phyloP scores from a whole-genome alignment of 306 rosid genomes.

The Prunus dulcis region DNA sequence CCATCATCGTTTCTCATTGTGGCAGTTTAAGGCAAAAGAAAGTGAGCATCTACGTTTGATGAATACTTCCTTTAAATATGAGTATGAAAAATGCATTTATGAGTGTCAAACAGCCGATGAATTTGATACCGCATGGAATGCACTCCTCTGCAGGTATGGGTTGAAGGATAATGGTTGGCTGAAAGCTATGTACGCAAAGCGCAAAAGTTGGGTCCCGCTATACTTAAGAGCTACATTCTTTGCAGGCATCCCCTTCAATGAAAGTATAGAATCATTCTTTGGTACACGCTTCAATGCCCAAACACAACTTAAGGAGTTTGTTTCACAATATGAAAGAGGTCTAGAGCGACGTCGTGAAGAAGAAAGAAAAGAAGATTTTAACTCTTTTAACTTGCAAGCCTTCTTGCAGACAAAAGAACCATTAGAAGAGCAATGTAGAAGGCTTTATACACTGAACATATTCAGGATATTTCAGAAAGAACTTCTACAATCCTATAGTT shows the following conservation, averaged over 20 bases:
- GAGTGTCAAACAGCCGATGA: slow-evolving; percentile 73
- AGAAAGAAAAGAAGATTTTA: slow-evolving; percentile 80
- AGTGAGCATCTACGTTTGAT: slow-evolving; percentile 54
- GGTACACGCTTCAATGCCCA: slow-evolving; percentile 72
- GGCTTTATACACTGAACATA: slow-evolving; percentile 69
- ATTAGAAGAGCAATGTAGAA: slow-evolving; percentile 81
- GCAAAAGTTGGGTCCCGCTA: slow-evolving; percentile 81
- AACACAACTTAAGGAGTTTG: slow-evolving; percentile 66
- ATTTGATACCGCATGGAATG: slow-evolving; percentile 74
- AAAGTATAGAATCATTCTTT: slow-evolving; percentile 67
- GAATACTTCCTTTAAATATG: slow-evolving; percentile 59
- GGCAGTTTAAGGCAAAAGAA: slow-evolving; percentile 86
- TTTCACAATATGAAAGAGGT: slow-evolving; percentile 76
- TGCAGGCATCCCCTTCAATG: slow-evolving; percentile 81
- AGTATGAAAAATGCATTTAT: slow-evolving; percentile 73
- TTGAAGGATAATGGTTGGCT: slow-evolving; percentile 75
- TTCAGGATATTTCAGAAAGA: slow-evolving; percentile 92
- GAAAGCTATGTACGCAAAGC: slow-evolving; percentile 79
- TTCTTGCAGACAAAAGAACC: slow-evolving; percentile 91
- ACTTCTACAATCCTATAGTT: slow-evolving; percentile 79
- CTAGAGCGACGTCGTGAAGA: slow-evolving; percentile 85
- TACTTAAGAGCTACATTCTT: slow-evolving; percentile 69
- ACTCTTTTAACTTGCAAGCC: slow-evolving; percentile 70
- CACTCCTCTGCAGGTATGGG: slow-evolving; percentile 64
- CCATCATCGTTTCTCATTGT: slow-evolving; percentile 76